A percentile compares a stretch with the other conserved stretches of the same genome.
These are phyloP conservation scores for Pleurotus eryngii DNA, from an alignment of 768 basidiomycete genomes.

Conservation along the genomic window DNA sequence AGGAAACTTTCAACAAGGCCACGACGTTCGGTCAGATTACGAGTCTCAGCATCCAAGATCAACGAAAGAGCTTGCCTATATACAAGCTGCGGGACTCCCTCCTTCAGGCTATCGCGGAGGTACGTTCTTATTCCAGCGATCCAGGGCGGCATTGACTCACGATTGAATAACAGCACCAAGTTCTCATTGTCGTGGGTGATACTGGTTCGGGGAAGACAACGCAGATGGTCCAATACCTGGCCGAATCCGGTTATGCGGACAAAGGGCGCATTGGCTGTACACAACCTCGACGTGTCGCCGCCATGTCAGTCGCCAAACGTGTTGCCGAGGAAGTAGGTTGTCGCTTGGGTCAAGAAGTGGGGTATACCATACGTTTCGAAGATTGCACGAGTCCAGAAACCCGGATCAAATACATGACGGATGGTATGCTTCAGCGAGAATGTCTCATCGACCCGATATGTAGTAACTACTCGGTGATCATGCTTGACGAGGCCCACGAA, in stretches of 20 bases:
- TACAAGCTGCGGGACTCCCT: conserved; percentile 91
- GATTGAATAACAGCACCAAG: conserved; percentile 68
- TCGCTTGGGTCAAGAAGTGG: conserved; percentile 94
- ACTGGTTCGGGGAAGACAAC: conserved; percentile 99
- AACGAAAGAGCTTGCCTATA: conserved; percentile 87
- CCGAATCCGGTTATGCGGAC: conserved; percentile 92
- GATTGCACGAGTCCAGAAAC: conserved; percentile 99
- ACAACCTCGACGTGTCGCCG: conserved; percentile 98
- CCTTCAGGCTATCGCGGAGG: conserved; percentile 86
- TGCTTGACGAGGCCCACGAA: conserved; percentile 99
- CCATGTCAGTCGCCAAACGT: conserved; percentile 98
- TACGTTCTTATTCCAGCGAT: conserved; percentile 34
- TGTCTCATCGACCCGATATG: conserved; percentile 94
- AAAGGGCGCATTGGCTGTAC: conserved; percentile 92
- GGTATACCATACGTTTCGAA: conserved; percentile 98
- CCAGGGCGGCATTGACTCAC: conserved; percentile 6
- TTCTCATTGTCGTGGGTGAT: conserved; percentile 97
- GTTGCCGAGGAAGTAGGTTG: conserved; percentile 98
- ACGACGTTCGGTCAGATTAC: conserved; percentile 96
- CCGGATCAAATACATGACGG: conserved; percentile 99
- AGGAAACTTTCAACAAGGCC: conserved; percentile 90
- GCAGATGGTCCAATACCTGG: conserved; percentile 98
- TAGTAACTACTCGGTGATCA: conserved; percentile 90
- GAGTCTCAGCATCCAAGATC: conserved; percentile 86
- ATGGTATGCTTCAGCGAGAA: conserved; percentile 98